Evolutionary conservation across 1,284 basidiomycete species (phyloP).

Genomic region (Ceratobasidium sp.): DNA sequence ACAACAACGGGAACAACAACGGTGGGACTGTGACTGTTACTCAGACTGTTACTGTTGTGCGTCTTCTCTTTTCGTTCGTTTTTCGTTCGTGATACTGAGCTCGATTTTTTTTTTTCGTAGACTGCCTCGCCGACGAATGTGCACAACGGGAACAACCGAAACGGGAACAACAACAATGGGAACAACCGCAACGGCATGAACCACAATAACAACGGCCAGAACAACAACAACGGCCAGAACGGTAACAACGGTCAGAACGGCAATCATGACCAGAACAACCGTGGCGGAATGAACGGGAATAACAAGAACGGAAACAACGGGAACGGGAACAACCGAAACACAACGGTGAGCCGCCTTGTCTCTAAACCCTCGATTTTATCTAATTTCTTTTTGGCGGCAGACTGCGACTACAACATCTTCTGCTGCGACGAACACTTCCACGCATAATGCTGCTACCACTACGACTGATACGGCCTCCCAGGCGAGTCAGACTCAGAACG

Average conservation of each 20-base stretch:
- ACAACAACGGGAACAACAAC: neutral
- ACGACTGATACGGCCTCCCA: neutral
- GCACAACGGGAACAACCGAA: neutral
- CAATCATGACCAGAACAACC: neutral
- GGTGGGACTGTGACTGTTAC: conserved; percentile 32
- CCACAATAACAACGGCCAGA: conserved; percentile 1
- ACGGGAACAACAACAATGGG: conserved; percentile 7
- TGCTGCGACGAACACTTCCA: conserved; percentile 7
- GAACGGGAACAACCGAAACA: neutral
- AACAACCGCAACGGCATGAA: conserved; percentile 15
- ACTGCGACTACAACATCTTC: conserved; percentile 23
- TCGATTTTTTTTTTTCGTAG: neutral
- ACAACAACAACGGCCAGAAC: neutral
- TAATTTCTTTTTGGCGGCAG: too few species aligned
- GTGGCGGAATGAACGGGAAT: neutral
- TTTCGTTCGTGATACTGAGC: neutral
- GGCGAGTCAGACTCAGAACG: neutral
- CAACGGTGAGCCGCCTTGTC: too few species aligned
- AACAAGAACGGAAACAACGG: neutral
- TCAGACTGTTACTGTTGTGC: conserved; percentile 33
- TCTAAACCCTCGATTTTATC: too few species aligned
- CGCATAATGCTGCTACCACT: neutral
- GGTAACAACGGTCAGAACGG: neutral
- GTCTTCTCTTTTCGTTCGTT: neutral
- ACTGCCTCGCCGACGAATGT: conserved; percentile 3